Evolutionary conservation across 2,329 filamentous ascomycete genomes (phyloP).

Genomic region (Fusarium bactridioides): DNA sequence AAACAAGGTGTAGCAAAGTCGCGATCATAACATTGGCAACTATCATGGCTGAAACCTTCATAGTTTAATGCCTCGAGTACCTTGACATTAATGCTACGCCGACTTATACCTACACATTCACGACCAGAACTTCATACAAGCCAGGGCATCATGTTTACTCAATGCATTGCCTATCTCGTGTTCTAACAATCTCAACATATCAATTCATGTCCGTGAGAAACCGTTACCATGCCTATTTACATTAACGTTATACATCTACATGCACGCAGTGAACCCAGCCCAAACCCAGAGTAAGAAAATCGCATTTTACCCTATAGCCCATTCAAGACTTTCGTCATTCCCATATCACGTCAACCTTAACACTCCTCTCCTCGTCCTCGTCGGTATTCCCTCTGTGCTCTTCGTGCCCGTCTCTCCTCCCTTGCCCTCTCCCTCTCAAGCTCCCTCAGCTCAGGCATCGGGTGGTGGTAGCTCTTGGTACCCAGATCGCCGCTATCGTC

Average conservation of each 20-base stretch:
- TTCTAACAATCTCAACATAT: conserved; percentile 22
- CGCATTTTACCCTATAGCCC: conserved; percentile 5
- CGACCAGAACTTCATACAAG: background rate
- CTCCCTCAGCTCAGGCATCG: conserved; percentile 60
- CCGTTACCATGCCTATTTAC: conserved; percentile 30
- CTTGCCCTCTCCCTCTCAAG: conserved; percentile 45
- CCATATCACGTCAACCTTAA: conserved; percentile 5
- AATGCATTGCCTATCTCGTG: conserved; percentile 11
- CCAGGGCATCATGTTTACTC: conserved; percentile 3
- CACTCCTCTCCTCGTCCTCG: conserved; percentile 46
- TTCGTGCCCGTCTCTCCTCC: conserved; percentile 48
- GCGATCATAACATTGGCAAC: background rate
- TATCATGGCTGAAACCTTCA: background rate
- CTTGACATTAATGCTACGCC: background rate
- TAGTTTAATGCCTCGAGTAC: background rate
- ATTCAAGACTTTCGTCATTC: background rate
- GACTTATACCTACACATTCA: background rate
- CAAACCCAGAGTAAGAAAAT: background rate
- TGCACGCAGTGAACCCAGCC: conserved; percentile 8
- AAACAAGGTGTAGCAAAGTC: background rate
- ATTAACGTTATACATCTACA: conserved; percentile 23
- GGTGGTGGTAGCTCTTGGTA: conserved; percentile 65
- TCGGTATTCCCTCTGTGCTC: conserved; percentile 44
- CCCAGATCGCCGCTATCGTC: conserved; percentile 58
- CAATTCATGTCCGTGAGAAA: conserved; percentile 22